These are phyloP conservation scores for Citrus trifoliata DNA, from an alignment of 345 rosid species.

Conservation along the genomic window DNA sequence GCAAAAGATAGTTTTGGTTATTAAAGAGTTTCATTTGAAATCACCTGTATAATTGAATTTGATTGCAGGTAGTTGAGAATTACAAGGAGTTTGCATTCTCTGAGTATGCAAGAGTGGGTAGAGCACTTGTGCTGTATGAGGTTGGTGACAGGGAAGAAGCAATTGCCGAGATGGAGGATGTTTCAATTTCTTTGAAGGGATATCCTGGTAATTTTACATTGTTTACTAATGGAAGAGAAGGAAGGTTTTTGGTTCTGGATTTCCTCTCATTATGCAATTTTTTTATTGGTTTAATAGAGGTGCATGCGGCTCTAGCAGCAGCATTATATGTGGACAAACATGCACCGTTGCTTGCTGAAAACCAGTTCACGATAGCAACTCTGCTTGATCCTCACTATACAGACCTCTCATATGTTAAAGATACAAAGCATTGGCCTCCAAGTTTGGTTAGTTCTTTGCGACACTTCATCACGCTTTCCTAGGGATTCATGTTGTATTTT, in stretches of 20 bases:
- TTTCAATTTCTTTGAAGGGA: slow-evolving; percentile 55
- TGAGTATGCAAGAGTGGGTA: slow-evolving; percentile 59
- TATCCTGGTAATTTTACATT: slow-evolving; percentile 42
- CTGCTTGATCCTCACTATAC: slow-evolving; percentile 58
- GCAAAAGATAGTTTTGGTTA: background rate
- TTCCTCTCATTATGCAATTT: background rate
- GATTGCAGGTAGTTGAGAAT: slow-evolving; percentile 43
- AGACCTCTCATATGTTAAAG: slow-evolving; percentile 50
- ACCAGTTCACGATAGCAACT: slow-evolving; percentile 58
- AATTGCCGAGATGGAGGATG: slow-evolving; percentile 65
- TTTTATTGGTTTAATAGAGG: slow-evolving; percentile 32
- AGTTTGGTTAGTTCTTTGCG: slow-evolving; percentile 58
- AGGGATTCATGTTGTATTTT: background rate
- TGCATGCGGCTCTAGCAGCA: slow-evolving; percentile 64
- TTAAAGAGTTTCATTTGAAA: background rate
- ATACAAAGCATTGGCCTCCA: slow-evolving; percentile 67
- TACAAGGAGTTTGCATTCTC: slow-evolving; percentile 60
- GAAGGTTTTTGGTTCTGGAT: background rate
- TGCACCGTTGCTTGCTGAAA: slow-evolving; percentile 53
- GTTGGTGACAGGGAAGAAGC: slow-evolving; percentile 57
- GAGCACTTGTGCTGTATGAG: slow-evolving; percentile 55
- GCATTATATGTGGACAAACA: slow-evolving; percentile 59
- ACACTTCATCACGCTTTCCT: slow-evolving; percentile 55
- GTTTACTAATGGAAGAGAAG: background rate
- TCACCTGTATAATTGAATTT: background rate